Base-by-base conservation (phyloP, 2,329 filamentous ascomycete genomes). In the Metarhizium rileyi region DNA sequence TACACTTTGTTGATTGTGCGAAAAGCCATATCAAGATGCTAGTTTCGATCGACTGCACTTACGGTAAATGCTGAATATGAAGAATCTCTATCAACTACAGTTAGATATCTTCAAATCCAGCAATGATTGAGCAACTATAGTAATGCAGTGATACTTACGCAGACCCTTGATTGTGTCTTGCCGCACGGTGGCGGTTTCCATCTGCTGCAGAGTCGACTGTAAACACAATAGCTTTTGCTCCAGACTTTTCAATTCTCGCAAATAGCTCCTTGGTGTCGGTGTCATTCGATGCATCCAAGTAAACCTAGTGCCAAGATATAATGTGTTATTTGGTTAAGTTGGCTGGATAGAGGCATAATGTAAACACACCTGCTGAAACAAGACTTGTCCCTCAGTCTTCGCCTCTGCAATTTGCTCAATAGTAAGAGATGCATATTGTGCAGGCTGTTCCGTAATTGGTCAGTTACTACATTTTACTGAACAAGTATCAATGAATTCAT, bases 151-250 rank as follows among this genome's bases (percentile, higher is more conserved):
- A 3, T 3, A 54, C 58, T 55, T 47, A 62, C 54, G 67, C 65
- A 18, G 67, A 70, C 23, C 64, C 62, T 42, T 69, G 68, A 25
- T 57, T 62, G 51, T 62, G 70, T 26, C 69, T 66, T 18, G 62
- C 61, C 26, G 69, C 69, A 16, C 69, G 67, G 53, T 71, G 69
- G 14, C 67, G 63, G 62, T 66, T 67, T 26, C 65, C 63, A 28
- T 63, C 60, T 25, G 66, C 67, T 14, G 67, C 64, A 25, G 68
- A 67, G 59, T 70, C 68, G 52, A 70, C 57, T 9, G 68, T 66
- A 56, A 67, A 67, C 45, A 70, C 59, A 5, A 70, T 59, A 42
- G 65, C 68, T 43, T 63, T 57, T 44, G 65, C 64, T 2, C 66
- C 67, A 1, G 64, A 58, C 30, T 56, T 54, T 55, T 68, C 61